phyloP scores from a whole-genome alignment of 257 asterid genomes.

The Gardenia jasminoides region DNA sequence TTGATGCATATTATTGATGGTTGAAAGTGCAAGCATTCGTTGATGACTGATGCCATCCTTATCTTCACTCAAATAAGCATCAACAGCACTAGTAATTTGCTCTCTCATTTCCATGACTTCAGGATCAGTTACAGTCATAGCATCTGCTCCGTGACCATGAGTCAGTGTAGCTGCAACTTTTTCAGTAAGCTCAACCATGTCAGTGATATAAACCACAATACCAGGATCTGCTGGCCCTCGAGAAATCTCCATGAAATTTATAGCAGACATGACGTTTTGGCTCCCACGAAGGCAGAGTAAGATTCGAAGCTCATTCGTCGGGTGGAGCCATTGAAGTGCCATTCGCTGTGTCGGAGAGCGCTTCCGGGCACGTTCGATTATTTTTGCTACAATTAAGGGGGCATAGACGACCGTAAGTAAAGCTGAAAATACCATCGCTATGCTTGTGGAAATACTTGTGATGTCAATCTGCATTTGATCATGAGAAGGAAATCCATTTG shows the following conservation, averaged over 20 bases:
- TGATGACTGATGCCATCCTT: conserved; percentile 54
- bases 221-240: conserved; percentile 75
- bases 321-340: conserved; percentile 80
- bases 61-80: conserved; percentile 36
- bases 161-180: conserved; percentile 65
- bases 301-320: conserved; percentile 54
- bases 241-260: conserved; percentile 64
- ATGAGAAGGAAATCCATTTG: not conserved
- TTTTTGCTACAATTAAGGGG: conserved; percentile 62
- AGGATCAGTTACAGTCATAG: conserved; percentile 65
- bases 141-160: conserved; percentile 43
- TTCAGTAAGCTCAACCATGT: conserved; percentile 79
- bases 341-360: conserved; percentile 75
- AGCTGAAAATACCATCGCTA: conserved; percentile 54
- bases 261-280: conserved; percentile 47
- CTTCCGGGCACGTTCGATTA: conserved; percentile 74
- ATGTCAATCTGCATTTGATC: conserved; percentile 53
- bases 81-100: conserved; percentile 39
- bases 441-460: conserved; percentile 53
- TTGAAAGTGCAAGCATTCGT: conserved; percentile 77
- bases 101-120: conserved; percentile 59
- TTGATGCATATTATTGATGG: conserved; percentile 68
- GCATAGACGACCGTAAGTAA: conserved; percentile 61
- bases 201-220: conserved; percentile 60
- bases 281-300: conserved; percentile 61